These are phyloP conservation scores for Diaporthe sp. DNA, from an alignment of 2,329 filamentous ascomycete genomes.

Conservation along the genomic window DNA sequence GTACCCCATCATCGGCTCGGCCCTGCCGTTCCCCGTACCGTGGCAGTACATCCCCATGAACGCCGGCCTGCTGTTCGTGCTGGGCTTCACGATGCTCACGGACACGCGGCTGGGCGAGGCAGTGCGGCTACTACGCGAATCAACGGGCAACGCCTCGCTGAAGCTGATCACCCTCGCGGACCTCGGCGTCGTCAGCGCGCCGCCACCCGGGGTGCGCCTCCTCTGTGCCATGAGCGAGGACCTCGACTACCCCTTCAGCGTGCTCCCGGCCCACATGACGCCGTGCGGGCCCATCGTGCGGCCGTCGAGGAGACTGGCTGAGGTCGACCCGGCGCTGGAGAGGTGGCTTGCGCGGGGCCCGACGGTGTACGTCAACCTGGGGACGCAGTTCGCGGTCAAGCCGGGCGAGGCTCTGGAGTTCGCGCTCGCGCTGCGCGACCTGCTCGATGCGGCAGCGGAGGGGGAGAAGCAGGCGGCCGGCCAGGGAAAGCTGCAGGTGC, in stretches of 20 bases:
- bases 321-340: slow-evolving; percentile 55
- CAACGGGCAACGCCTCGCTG: slow-evolving; percentile 41
- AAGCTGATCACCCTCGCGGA: slow-evolving; percentile 42
- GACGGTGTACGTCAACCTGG: slow-evolving; percentile 63
- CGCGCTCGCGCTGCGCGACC: slow-evolving; percentile 50
- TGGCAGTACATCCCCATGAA: slow-evolving; percentile 57
- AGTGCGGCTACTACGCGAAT: slow-evolving; percentile 43
- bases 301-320: slow-evolving; percentile 46
- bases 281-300: slow-evolving; percentile 62
- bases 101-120: slow-evolving; percentile 42
- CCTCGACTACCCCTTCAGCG: slow-evolving; percentile 54
- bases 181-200: slow-evolving; percentile 40
- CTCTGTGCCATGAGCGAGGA: slow-evolving; percentile 47
- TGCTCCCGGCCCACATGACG: slow-evolving; percentile 54
- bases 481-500: slow-evolving; percentile 49
- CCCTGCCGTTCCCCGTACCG: slow-evolving; percentile 60
- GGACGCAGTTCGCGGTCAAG: slow-evolving; percentile 52
- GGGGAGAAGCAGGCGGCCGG: slow-evolving; percentile 51
- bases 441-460: slow-evolving; percentile 48
- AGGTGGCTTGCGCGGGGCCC: slow-evolving; percentile 56
- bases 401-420: slow-evolving; percentile 54
- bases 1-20: slow-evolving; percentile 58
- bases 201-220: slow-evolving; percentile 41
- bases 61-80: slow-evolving; percentile 51
- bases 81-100: slow-evolving; percentile 41